Percentiles rank a stretch among this genome's conserved stretches.
Conservation (phyloP, 768 basidiomycete genomes). For the Naganishia onofrii region DNA sequence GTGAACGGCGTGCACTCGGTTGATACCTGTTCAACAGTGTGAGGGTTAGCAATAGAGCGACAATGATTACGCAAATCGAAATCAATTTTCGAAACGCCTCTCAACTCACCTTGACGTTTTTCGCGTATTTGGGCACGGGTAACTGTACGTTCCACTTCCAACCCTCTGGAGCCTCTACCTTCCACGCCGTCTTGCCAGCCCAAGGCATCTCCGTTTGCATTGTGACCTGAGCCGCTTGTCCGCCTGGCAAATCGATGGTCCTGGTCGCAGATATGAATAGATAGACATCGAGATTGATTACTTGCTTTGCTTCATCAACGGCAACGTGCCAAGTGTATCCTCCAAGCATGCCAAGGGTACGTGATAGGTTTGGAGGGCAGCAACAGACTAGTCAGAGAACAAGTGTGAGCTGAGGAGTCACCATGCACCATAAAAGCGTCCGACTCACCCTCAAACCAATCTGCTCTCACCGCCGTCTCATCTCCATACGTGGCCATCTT, state of each 20-base stretch:
- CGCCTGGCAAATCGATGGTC: slow-evolving; percentile 33
- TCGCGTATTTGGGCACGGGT: slow-evolving; percentile 36
- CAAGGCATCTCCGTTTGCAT: slow-evolving; percentile 40
- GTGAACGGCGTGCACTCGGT: neutral
- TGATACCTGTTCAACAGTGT: neutral
- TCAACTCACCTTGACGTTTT: slow-evolving; percentile 33
- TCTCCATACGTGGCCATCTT: slow-evolving; percentile 38
- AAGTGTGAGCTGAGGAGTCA: neutral
- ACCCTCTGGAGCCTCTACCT: slow-evolving; percentile 33
- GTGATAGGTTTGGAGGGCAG: slow-evolving; percentile 39
- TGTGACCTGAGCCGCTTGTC: slow-evolving; percentile 26
- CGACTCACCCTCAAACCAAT: slow-evolving; percentile 44
- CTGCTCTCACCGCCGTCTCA: slow-evolving; percentile 35
- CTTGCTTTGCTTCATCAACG: slow-evolving; percentile 30
- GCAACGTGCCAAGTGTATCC: slow-evolving; percentile 37
- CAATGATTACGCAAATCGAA: neutral
- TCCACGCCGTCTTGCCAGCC: slow-evolving; percentile 27
- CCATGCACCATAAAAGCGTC: neutral
- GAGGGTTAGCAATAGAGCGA: neutral
- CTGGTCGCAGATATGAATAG: slow-evolving; percentile 36
- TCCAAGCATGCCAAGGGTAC: slow-evolving; percentile 39
- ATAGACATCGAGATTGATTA: slow-evolving; percentile 33
- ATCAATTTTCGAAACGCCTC: neutral
- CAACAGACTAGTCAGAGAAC: slow-evolving; percentile 37
- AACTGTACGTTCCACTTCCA: slow-evolving; percentile 35